These are phyloP conservation scores for Pyrenophora graminea DNA, from an alignment of 2,329 filamentous ascomycete species.

Conservation along the genomic window DNA sequence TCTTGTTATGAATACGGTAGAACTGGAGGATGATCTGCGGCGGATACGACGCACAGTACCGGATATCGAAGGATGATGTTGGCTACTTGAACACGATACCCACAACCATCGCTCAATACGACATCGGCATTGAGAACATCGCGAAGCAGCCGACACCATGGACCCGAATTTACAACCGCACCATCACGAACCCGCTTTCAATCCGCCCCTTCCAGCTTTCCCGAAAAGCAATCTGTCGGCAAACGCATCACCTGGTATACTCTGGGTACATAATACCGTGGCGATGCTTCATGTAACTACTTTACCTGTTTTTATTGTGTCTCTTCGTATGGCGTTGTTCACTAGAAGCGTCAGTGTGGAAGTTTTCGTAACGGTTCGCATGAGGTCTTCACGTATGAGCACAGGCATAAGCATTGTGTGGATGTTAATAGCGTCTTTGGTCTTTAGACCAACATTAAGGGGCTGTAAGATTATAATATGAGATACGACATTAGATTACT, in stretches of 20 bases:
- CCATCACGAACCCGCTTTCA: too few species aligned
- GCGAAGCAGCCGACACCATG: background rate
- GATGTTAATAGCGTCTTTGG: background rate
- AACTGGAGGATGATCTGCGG: background rate
- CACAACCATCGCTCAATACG: background rate
- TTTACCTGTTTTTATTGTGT: background rate
- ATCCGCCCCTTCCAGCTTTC: background rate
- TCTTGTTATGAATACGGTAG: background rate
- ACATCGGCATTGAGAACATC: background rate
- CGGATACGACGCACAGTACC: background rate
- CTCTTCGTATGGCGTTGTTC: background rate
- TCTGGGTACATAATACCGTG: background rate
- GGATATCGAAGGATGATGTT: constrained; percentile 9
- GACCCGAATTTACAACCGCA: too few species aligned
- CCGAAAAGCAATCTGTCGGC: background rate
- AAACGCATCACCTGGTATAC: background rate
- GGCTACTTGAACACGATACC: constrained; percentile 6
- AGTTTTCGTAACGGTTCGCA: background rate
- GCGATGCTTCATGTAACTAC: background rate
- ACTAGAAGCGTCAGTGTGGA: too few species aligned
- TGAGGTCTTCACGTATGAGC: background rate
- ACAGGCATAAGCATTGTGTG: background rate
- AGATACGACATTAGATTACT: background rate
- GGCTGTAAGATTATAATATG: background rate
- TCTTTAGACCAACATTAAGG: background rate